Evolutionary conservation across 305 asterid species (phyloP).

Genomic region (Andrographis paniculata): DNA sequence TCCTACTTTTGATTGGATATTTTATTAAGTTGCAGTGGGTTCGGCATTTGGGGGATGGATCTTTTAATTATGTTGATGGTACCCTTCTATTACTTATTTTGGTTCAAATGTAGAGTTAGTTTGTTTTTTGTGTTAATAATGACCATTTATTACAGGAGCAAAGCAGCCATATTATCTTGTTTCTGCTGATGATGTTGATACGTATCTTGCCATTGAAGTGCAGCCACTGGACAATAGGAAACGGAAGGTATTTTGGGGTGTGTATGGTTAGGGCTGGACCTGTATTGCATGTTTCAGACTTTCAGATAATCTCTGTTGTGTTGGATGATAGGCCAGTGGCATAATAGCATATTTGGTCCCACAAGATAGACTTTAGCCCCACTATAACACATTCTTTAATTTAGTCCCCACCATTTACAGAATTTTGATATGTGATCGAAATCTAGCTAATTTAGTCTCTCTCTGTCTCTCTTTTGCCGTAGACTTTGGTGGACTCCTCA

Average conservation of each 20-base stretch:
- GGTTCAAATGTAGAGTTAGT: not conserved
- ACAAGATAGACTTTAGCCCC: no score
- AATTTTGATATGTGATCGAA: no score
- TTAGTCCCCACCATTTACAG: no score
- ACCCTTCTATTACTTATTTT: conserved; percentile 22
- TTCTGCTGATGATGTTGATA: conserved; percentile 90
- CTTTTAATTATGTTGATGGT: conserved; percentile 89
- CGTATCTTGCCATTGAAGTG: conserved; percentile 94
- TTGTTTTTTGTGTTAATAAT: conserved; percentile 15
- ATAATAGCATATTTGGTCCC: no score
- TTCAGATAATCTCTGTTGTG: conserved; percentile 9
- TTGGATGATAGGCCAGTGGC: not conserved
- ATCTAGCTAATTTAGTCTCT: no score
- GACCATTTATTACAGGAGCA: conserved; percentile 54
- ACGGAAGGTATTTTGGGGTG: conserved; percentile 66
- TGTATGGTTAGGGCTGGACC: conserved; percentile 1
- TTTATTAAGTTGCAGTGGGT: conserved; percentile 82
- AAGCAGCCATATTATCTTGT: conserved; percentile 93
- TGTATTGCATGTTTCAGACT: not conserved
- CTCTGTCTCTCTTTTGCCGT: no score
- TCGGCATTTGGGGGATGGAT: conserved; percentile 92
- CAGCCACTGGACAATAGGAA: conserved; percentile 95
- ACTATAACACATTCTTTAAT: no score
- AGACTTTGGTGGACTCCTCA: no score
- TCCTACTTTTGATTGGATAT: conserved; percentile 12